Evolutionary conservation across 768 basidiomycete genomes (phyloP), one percentile per base, ranked within the genome.

Genomic region (Phallus indusiatus): DNA sequence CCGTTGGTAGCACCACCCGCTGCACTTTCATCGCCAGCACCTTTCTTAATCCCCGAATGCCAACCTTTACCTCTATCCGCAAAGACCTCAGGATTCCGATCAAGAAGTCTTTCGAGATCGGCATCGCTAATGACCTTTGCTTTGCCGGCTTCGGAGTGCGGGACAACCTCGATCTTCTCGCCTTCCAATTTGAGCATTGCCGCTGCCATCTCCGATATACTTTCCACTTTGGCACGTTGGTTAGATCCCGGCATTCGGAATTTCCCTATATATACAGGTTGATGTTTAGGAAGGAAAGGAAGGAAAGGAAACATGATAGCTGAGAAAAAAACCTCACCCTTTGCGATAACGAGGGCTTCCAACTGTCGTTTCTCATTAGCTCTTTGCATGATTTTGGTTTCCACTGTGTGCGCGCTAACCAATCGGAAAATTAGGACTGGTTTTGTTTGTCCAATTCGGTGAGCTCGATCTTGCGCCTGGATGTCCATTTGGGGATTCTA

Each of bases 401-500:
- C 95, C 64, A 99, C 79, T 1, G 93, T 96, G 70, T 94, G 87
- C 5, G 82, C 85, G 20, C 85, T 88, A 37, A 95, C 83, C 3
- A 97, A 77, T 42, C 95, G 79, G 74, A 91, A 95, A 59, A 96
- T 84, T 48, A 96, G 76, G 55, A 96, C 93, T 0, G 93, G 92
- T 63, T 77, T 85, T 28, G 83, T 96, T 73, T 97, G 95, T 1
- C 95, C 95, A 52, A 99, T 97, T 11, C 96, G 83, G 71, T 99
- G 95, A 0, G 94, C 94, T 36, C 95, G 81, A 65, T 96, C 95
- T 68, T 94, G 90, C 0, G 95, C 95, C 73, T 99, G 95, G 1
- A 90, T 76, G 64, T 99, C 95, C 85, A 94, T 94, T 74, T 96
- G 94, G 0, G 94, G 94, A 66, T 91, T 92, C 89, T 91, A 59